Base-by-base conservation (phyloP, 1,139 yeast species). In the Kluyveromyces sp. region DNA sequence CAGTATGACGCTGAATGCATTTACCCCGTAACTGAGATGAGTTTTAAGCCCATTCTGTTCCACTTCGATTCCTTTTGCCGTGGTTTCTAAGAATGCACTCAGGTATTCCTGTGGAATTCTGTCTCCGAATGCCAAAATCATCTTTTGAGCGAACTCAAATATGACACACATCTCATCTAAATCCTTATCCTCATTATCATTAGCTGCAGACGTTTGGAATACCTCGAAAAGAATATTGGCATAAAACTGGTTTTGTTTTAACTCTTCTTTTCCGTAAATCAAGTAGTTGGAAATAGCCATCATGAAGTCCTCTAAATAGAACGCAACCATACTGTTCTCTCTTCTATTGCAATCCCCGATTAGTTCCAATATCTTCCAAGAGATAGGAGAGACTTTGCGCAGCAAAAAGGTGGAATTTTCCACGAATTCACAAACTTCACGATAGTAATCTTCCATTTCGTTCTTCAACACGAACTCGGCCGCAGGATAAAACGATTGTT, bases 351-450 rank as follows among this genome's bases (percentile, higher is more conserved):
- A 68, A 29, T 68, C 66, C 32, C 77, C 72, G 40, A 86, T 66
- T 40, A 74, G 64, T 39, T 72, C 76, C 54, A 87, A 79, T 36
- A 81, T 67, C 39, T 72, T 71, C 96, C 97, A 89, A 73, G 88
- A 80, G 36, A 72, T 66, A 11, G 86, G 84, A 8, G 89, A 77
- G 17, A 92, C 80, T 11, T 69, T 60, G 60, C 94, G 77, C 39
- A 84, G 70, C 47, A 87, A 70, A 61, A 83, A 89, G 0, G 94
- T 78, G 25, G 94, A 78, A 62, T 86, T 87, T 56, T 92, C 97
- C 52, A 88, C 77, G 57, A 92, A 72, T 56, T 87, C 95, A 51
- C 88, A 79, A 35, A 80, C 74, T 63, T 92, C 97, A 32, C 85
- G 77, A 58, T 81, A 80, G 61, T 84, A 87, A 56, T 87, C 95